Percentiles rank a stretch among this genome's conserved stretches.
Evolutionary conservation across 371 early-diverging fungal genomes (phyloP).

Genomic region (Capillidium heterosporum): DNA sequence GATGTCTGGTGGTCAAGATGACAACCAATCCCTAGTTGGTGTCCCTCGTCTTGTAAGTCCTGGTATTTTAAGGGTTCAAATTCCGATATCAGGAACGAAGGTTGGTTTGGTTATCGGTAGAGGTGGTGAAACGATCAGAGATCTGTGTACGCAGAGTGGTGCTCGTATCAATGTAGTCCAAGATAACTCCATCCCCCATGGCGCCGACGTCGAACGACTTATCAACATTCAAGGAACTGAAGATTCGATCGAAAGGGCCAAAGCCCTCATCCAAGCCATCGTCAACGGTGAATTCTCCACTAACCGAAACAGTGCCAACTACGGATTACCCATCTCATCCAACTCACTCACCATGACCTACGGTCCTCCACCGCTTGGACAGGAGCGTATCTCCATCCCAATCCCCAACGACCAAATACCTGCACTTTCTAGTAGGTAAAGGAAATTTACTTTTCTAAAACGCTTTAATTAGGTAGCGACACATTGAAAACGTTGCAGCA

Average conservation of each 20-base stretch:
- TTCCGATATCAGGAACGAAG: constrained; percentile 40
- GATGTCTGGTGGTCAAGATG: constrained; percentile 40
- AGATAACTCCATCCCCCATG: constrained; percentile 24
- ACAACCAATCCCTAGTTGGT: constrained; percentile 33
- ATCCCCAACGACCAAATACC: constrained; percentile 56
- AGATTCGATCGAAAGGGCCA: constrained; percentile 47
- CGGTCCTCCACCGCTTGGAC: background rate
- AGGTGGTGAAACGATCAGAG: constrained; percentile 77
- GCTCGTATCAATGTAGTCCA: constrained; percentile 71
- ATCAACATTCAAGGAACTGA: constrained; percentile 57
- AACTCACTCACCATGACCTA: too few relatives aligned
- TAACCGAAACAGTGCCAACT: constrained; percentile 8
- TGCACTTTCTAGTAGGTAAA: constrained; percentile 58
- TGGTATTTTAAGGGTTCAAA: constrained; percentile 9
- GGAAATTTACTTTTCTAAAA: background rate
- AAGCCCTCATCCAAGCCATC: constrained; percentile 57
- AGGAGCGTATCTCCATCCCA: background rate
- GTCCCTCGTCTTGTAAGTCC: background rate
- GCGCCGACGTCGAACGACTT: constrained; percentile 29
- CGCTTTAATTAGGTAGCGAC: constrained; percentile 41
- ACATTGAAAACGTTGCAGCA: constrained; percentile 70
- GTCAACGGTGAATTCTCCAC: constrained; percentile 24
- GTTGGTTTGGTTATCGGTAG: constrained; percentile 83
- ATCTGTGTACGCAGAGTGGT: constrained; percentile 56
- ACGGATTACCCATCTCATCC: constrained; percentile 6